Base-by-base conservation (phyloP, 805 yeast genomes). In the Kuraishia piskuri region DNA sequence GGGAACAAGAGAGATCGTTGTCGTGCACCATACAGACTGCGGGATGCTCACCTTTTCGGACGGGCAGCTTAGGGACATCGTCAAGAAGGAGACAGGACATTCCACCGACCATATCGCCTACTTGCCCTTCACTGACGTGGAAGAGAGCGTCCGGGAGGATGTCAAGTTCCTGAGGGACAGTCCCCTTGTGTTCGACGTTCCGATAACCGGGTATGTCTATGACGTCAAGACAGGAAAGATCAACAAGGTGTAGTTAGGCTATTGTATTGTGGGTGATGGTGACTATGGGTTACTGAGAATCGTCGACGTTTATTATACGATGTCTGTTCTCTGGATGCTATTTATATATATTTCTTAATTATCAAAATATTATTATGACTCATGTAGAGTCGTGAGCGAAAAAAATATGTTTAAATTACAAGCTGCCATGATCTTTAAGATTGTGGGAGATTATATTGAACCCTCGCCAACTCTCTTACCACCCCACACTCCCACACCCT, bases 41-140 rank as follows among this genome's bases (percentile, higher is more conserved):
- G 76, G 77, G 3, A 73, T 73, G 77, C 59, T 73, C 46, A 71
- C 75, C 1, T 73, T 73, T 55, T 55, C 54, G 1, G 75, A 73
- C 49, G 67, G 63, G 8, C 56, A 55, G 6, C 54, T 72, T 20
- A 57, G 75, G 51, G 57, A 48, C 1, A 60, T 67, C 46, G 55
- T 72, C 45, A 57, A 58, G 49, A 51, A 64, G 31, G 72, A 72
- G 44, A 63, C 69, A 8, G 70, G 68, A 3, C 63, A 58, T 8
- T 26, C 22, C 36, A 55, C 57, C 36, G 73, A 70, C 52, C 65
- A 67, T 52, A 50, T 68, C 51, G 59, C 65, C 1, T 72, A 70
- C 55, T 59, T 70, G 46, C 72, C 76, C 10, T 72, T 72, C 53
- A 46, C 31, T 17, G 71, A 72, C 54, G 60, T 72, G 58, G 62